Evolutionary conservation across 495 filamentous ascomycete genomes (phyloP), one percentile per base, ranked within the genome.

Genomic region (Annulohypoxylon bovei): DNA sequence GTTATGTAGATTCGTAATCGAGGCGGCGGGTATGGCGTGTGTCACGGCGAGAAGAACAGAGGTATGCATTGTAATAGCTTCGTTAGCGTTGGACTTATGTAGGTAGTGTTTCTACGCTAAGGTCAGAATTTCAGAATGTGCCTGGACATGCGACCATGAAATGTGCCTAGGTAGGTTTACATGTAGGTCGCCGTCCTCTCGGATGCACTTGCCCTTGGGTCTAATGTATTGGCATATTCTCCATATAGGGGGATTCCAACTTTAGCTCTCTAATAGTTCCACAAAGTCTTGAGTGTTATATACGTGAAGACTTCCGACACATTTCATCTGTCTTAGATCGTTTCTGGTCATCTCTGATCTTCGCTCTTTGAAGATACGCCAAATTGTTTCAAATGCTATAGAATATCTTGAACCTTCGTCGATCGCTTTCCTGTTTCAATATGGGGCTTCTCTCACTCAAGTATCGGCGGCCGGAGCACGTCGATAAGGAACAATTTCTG

Each of bases 381-480:
- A 37, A 20, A 22, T 30, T 54, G 22, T 49, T 28, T 60, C 20
- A 39, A 32, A 3, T 11, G 2, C 6, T 20, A 28, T 1, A 30
- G n/a, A 27, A 18, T 5, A 59, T 50, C 32, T 57, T 50, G 28
- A 52, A 12, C 33, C n/a, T 6, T 65, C 28, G 25, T 33, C 8
- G 37, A 33, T 54, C 28, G 18, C 16, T n/a, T n/a, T 35, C 25
- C 44, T 18, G 4, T 23, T 54, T 22, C 47, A 64, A 25, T 2
- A 78, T 82, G 79, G 75, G 71, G 23, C 39, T 79, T 16, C 66
- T 79, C 6, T 72, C 78, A 22, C 73, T 81, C 49, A 75, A 12
- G 32, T 83, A 83, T 58, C 75, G 76, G 23, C 79, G 81, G 39
- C 81, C 81, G 11, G 58, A 71, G 0, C 66, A 81, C 30, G 78